Base-by-base conservation (phyloP, 2,329 filamentous ascomycete genomes). In the Ophiocordyceps unilateralis region DNA sequence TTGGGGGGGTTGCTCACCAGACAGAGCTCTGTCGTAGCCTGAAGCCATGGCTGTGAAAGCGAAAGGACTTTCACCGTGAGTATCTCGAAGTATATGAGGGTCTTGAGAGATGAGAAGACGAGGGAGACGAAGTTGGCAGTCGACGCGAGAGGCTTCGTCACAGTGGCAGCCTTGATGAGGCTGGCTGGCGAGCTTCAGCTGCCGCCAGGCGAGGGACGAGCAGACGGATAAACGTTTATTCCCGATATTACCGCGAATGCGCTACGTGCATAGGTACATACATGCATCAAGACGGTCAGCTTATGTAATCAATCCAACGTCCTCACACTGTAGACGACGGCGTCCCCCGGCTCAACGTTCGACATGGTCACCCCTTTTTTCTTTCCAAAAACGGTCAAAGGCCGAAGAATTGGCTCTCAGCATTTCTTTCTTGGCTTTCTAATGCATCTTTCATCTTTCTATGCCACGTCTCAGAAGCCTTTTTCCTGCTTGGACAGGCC, bases 1-100 rank as follows among this genome's bases (percentile, higher is more conserved):
- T 3, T n/a, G 43, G 34, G 47, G 45, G 32, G 43, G n/a, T 15
- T 24, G 60, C 80, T 70, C 79, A 95, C 88, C 89, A 69, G 89
- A 96, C 65, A 96, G 81, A 68, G 89, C 91, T 83, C 91, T 84
- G 72, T 98, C 91, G 70, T 98, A 98, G 67, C 89, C 89, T 57
- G 88, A 94, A 65, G 87, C 83, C 85, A 93, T 78, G 54, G 36
- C 55, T 41, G 40, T 19, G 42, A 36, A 39, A 36, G 39, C 32
- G 30, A 41, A 14, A 12, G 10, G 19, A 26, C 14, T 19, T 38
- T 22, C 19, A 23, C 10, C 14, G 5, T 15, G 22, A 22, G 9
- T 10, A 4, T 34, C 2, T 9, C 32, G 5, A 3, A 19, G 10
- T n/a, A 5, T 9, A 3, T 4, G 1, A 6, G 32, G 17, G 32